phyloP scores from a whole-genome alignment of 108 stramenopile genomes.

The Asterionellopsis glacialis region DNA sequence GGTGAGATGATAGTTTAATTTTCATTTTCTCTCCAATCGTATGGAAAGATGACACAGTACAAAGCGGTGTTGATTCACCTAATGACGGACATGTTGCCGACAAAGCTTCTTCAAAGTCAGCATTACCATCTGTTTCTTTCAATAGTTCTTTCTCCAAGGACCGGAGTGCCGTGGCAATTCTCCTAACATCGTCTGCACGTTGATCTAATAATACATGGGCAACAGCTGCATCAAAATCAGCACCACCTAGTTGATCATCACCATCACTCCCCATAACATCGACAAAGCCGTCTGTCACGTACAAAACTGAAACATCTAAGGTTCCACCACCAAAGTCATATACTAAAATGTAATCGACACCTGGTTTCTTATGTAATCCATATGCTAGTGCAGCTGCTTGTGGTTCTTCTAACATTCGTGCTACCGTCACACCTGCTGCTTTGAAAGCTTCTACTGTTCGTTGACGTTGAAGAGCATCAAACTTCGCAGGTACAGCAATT shows the following conservation, averaged over 20 bases:
- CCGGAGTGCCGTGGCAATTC: slow-evolving; percentile 19
- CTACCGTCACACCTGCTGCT: slow-evolving; percentile 77
- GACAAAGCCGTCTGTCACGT: slow-evolving; percentile 89
- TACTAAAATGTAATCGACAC: slow-evolving; percentile 94
- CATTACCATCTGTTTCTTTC: not conserved
- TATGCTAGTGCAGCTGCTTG: slow-evolving; percentile 96
- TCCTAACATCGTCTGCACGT: not conserved
- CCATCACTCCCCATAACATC: slow-evolving; percentile 93
- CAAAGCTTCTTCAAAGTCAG: slow-evolving; percentile 54
- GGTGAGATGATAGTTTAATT: slow-evolving; percentile 50
- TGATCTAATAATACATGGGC: slow-evolving; percentile 27
- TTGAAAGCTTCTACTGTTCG: slow-evolving; percentile 77
- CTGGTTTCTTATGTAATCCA: slow-evolving; percentile 88
- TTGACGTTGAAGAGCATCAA: slow-evolving; percentile 78
- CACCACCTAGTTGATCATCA: slow-evolving; percentile 86
- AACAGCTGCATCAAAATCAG: slow-evolving; percentile 89
- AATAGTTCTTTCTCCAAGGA: slow-evolving; percentile 16
- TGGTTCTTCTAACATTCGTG: slow-evolving; percentile 90
- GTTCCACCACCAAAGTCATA: slow-evolving; percentile 99
- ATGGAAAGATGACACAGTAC: slow-evolving; percentile 76
- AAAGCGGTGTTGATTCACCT: slow-evolving; percentile 42
- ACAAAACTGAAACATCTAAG: slow-evolving; percentile 89
- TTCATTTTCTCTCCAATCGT: slow-evolving; percentile 80
- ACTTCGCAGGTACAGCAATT: slow-evolving; percentile 96
- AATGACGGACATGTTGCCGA: slow-evolving; percentile 41